Conservation (phyloP, 2,329 filamentous ascomycete species). For the Fusarium stilboides region DNA sequence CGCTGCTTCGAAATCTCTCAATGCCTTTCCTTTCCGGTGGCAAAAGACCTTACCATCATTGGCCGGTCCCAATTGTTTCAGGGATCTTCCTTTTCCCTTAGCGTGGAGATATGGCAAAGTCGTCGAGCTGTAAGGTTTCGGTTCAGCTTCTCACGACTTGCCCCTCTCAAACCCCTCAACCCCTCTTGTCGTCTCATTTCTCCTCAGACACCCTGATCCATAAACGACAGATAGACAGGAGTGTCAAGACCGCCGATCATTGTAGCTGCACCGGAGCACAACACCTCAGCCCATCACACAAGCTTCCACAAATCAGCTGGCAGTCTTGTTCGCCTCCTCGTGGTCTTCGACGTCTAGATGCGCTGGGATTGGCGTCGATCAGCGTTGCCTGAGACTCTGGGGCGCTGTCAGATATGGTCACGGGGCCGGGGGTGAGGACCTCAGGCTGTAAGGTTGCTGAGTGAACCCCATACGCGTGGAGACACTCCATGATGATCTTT, state of each 20-base stretch:
- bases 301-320: slow-evolving; percentile 66
- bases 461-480: slow-evolving; percentile 82
- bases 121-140: slow-evolving; percentile 18
- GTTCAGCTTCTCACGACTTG: slow-evolving; percentile 19
- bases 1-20: slow-evolving; percentile 21
- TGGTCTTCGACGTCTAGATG: slow-evolving; percentile 21
- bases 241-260: slow-evolving; percentile 37
- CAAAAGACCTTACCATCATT: slow-evolving; percentile 16
- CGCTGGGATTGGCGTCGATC: slow-evolving; percentile 23
- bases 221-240: slow-evolving; percentile 9
- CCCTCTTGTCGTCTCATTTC: slow-evolving; percentile 27
- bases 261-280: slow-evolving; percentile 53
- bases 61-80: slow-evolving; percentile 18
- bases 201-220: slow-evolving; percentile 2
- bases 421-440: slow-evolving; percentile 37
- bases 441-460: slow-evolving; percentile 81
- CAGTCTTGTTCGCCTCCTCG: slow-evolving; percentile 56
- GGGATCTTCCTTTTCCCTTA: slow-evolving; percentile 35
- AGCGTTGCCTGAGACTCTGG: slow-evolving; percentile 23
- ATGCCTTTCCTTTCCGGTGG: slow-evolving; percentile 9
- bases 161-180: slow-evolving; percentile 37
- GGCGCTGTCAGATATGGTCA: slow-evolving; percentile 25
- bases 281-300: slow-evolving; percentile 68
- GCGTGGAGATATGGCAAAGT: slow-evolving; percentile 26
- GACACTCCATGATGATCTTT: slow-evolving; percentile 75